Evolutionary conservation across 2,329 filamentous ascomycete genomes (phyloP).

Genomic region (Exophiala sp.): DNA sequence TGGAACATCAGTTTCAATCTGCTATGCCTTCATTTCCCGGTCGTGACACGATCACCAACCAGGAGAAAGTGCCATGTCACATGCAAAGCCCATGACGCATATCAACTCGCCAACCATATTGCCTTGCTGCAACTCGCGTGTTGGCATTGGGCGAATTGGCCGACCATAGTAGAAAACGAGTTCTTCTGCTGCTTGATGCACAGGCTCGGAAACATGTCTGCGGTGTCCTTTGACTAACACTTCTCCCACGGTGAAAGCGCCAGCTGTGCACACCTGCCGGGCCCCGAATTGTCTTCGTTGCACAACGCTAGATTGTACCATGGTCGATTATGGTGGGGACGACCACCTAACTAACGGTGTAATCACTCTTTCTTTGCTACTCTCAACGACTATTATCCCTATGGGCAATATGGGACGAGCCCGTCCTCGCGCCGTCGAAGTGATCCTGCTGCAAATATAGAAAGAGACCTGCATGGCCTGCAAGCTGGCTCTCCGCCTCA

Average conservation of each 20-base stretch:
- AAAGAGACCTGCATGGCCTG: not conserved
- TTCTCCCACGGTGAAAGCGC: too few relatives aligned
- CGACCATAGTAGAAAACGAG: constrained; percentile 1
- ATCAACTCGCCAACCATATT: constrained; percentile 12
- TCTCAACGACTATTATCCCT: not conserved
- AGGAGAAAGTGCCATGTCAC: constrained; percentile 18
- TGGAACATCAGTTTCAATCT: not conserved
- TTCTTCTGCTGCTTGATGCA: constrained; percentile 9
- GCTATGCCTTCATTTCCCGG: constrained; percentile 13
- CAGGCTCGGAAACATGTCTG: constrained; percentile 10
- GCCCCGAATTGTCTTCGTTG: not conserved
- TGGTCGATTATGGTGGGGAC: not conserved
- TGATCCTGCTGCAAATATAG: not conserved
- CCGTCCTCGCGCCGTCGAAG: not conserved
- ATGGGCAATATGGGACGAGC: not conserved
- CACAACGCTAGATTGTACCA: not conserved
- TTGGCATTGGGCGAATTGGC: constrained; percentile 6
- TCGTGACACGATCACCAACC: constrained; percentile 22
- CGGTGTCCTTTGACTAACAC: not conserved
- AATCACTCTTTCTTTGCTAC: not conserved
- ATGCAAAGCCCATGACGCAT: constrained; percentile 21
- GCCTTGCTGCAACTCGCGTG: not conserved
- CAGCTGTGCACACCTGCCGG: not conserved
- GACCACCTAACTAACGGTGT: not conserved
- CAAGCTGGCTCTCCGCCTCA: constrained; percentile 13